Percentiles rank a stretch among this genome's conserved stretches.
Conservation (phyloP, 2,329 filamentous ascomycete genomes). For the Cladophialophora immunda region DNA sequence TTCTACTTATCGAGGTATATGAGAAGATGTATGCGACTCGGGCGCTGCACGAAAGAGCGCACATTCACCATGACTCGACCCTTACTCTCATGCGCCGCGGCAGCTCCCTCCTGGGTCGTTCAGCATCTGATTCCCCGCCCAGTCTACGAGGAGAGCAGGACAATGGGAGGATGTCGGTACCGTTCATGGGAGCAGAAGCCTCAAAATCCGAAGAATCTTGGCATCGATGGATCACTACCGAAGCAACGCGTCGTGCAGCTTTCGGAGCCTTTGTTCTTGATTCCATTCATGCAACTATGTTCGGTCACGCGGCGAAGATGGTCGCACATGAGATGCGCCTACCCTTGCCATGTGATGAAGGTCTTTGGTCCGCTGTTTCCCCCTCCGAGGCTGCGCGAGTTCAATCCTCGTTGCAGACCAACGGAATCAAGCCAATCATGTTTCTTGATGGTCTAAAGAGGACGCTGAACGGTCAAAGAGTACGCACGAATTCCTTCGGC, state of each 20-base stretch:
- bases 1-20: conserved; percentile 88
- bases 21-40: conserved; percentile 98
- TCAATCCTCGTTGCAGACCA: conserved; percentile 79
- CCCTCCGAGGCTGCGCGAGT: conserved; percentile 85
- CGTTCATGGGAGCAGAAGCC: conserved; percentile 62
- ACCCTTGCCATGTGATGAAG: conserved; percentile 90
- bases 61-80: conserved; percentile 96
- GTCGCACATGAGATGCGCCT: conserved; percentile 94
- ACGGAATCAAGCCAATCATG: conserved; percentile 82
- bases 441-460: conserved; percentile 92
- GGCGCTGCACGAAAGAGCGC: conserved; percentile 89
- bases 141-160: conserved; percentile 71
- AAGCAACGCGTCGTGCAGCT: conserved; percentile 86
- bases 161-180: conserved; percentile 45
- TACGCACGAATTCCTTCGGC: conserved; percentile 92
- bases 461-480: conserved; percentile 83
- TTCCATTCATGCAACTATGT: conserved; percentile 96
- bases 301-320: conserved; percentile 96
- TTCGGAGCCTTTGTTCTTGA: conserved; percentile 96
- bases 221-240: conserved; percentile 94
- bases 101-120: conserved; percentile 86
- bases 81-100: conserved; percentile 95
- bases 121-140: conserved; percentile 83
- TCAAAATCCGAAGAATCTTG: conserved; percentile 84
- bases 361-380: conserved; percentile 88